Conservation (phyloP, 2,329 filamentous ascomycete genomes). For the Periconia macrospinosa region DNA sequence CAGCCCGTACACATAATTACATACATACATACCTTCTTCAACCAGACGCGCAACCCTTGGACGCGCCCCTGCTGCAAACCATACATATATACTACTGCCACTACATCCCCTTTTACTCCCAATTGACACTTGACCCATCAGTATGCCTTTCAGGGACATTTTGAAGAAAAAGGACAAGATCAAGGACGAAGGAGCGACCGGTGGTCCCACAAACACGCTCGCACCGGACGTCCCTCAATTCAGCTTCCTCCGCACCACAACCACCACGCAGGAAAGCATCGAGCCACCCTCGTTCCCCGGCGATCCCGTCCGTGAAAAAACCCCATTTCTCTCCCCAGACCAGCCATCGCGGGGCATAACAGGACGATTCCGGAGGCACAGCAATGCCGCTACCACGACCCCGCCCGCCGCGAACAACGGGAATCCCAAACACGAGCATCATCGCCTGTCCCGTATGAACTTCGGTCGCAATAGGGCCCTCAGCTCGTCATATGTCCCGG, state of each 20-base stretch:
- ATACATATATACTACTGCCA: background rate
- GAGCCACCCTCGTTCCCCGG: constrained; percentile 63
- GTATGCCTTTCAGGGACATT: constrained; percentile 63
- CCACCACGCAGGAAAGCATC: constrained; percentile 76
- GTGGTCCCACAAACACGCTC: constrained; percentile 21
- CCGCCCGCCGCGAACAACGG: constrained; percentile 13
- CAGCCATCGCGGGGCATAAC: constrained; percentile 23
- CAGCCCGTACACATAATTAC: background rate
- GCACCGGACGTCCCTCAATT: constrained; percentile 59
- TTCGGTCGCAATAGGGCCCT: constrained; percentile 58
- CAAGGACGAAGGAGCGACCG: constrained; percentile 37
- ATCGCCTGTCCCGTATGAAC: constrained; percentile 69
- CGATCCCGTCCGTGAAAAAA: constrained; percentile 36
- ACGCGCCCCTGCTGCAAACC: no score
- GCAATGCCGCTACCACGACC: constrained; percentile 30
- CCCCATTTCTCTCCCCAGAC: constrained; percentile 30
- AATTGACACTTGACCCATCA: constrained; percentile 19
- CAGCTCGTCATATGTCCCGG: constrained; percentile 74
- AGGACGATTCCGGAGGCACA: constrained; percentile 36
- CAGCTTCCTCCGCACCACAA: constrained; percentile 84
- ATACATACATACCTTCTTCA: background rate
- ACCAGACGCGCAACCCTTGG: background rate
- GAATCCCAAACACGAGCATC: constrained; percentile 25
- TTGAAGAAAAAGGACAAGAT: constrained; percentile 66
- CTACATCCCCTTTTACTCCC: background rate